Conservation (phyloP, 306 rosid genomes). For the Casuarina cunninghamiana region DNA sequence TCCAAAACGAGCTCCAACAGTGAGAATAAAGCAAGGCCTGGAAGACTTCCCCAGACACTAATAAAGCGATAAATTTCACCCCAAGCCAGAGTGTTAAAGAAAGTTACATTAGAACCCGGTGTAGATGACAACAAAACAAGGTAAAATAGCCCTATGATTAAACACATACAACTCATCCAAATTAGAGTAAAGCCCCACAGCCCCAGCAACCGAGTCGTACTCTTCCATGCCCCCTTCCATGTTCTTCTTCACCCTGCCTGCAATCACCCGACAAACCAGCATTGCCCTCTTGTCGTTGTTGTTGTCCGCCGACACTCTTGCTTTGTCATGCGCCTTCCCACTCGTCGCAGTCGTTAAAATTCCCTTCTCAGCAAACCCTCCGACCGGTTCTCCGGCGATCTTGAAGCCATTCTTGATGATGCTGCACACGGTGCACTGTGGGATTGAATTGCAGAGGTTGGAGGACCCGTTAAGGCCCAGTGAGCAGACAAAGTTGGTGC, state of each 20-base stretch:
- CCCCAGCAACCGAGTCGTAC: conserved; percentile 76
- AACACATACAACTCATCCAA: conserved; percentile 85
- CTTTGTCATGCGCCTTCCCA: conserved; percentile 86
- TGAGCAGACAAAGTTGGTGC: conserved; percentile 77
- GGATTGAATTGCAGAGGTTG: conserved; percentile 74
- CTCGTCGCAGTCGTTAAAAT: conserved; percentile 89
- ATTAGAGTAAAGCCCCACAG: conserved; percentile 77
- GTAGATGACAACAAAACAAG: conserved; percentile 96
- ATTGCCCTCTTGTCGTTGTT: conserved; percentile 64
- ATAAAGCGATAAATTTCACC: conserved; percentile 7
- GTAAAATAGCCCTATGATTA: conserved; percentile 82
- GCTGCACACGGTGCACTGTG: conserved; percentile 70
- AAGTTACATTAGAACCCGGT: conserved; percentile 51
- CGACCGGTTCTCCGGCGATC: conserved; percentile 30
- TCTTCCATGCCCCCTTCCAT: conserved; percentile 67
- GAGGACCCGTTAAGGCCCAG: conserved; percentile 84
- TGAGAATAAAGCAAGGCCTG: not conserved
- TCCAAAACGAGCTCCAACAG: not conserved
- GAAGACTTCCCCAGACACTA: not conserved
- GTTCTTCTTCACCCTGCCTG: conserved; percentile 94
- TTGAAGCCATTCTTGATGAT: conserved; percentile 74
- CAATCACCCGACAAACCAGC: conserved; percentile 97
- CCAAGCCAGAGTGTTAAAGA: conserved; percentile 2
- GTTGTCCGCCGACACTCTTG: conserved; percentile 26
- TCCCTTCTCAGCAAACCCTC: conserved; percentile 36